Percentiles rank a stretch among this genome's conserved stretches.
Conservation (phyloP, 176 grass and related monocot species). For the Melocanna baccifera region DNA sequence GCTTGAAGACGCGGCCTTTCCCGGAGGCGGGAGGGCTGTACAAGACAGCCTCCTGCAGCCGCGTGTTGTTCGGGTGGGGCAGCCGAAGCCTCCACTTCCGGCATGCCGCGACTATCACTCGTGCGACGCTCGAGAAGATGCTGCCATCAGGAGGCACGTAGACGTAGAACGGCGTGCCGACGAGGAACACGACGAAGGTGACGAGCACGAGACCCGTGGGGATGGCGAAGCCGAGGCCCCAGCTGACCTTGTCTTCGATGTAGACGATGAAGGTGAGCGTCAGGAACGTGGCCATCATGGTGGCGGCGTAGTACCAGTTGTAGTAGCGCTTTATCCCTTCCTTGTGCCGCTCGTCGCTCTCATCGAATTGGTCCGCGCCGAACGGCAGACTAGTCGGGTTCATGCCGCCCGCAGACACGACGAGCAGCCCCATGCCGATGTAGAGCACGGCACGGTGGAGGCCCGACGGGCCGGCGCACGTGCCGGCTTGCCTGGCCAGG, state of each 20-base stretch:
- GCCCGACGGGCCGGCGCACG: constrained; percentile 22
- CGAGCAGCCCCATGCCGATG: constrained; percentile 29
- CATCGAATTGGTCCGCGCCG: constrained; percentile 46
- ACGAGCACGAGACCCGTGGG: constrained; percentile 25
- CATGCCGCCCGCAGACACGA: constrained; percentile 1
- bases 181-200: constrained; percentile 28
- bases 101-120: constrained; percentile 29
- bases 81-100: constrained; percentile 36
- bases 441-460: constrained; percentile 39
- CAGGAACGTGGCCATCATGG: neutral
- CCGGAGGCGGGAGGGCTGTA: neutral
- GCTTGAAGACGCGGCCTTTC: neutral
- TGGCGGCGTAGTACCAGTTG: constrained; percentile 31
- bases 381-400: constrained; percentile 47
- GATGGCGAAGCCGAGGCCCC: constrained; percentile 40
- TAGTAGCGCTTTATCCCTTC: constrained; percentile 21
- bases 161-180: constrained; percentile 20
- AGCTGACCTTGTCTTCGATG: constrained; percentile 37
- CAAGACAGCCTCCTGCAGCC: constrained; percentile 18
- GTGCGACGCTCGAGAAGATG: constrained; percentile 40
- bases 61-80: constrained; percentile 11
- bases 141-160: constrained; percentile 39
- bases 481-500: neutral
- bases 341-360: constrained; percentile 12
- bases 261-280: constrained; percentile 24